Conservation (phyloP, 1,284 basidiomycete species). For the Stereum hirsutum region DNA sequence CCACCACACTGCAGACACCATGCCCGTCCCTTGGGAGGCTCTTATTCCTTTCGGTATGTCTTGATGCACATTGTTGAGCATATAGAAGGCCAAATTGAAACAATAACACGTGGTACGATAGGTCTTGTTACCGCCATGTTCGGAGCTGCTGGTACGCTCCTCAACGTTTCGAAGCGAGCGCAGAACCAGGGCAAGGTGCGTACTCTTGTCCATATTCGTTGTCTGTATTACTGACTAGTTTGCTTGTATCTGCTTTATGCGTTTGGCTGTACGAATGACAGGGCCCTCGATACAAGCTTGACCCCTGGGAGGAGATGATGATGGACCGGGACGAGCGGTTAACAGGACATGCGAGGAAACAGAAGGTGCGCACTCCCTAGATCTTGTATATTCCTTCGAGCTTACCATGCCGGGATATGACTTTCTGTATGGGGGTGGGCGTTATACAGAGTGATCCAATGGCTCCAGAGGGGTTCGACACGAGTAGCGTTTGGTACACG, state of each 20-base stretch:
- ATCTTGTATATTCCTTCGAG: too few relatives aligned
- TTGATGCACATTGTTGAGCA: too few relatives aligned
- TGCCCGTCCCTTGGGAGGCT: slow-evolving; percentile 95
- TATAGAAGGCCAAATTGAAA: too few relatives aligned
- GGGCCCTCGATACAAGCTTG: slow-evolving; percentile 79
- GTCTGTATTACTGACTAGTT: too few relatives aligned
- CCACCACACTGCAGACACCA: too few relatives aligned
- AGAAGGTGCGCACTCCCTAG: slow-evolving; percentile 63
- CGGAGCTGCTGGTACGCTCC: slow-evolving; percentile 77
- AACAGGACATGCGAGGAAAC: slow-evolving; percentile 83
- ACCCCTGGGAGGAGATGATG: slow-evolving; percentile 93
- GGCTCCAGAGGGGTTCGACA: slow-evolving; percentile 69
- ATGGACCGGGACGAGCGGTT: slow-evolving; percentile 83
- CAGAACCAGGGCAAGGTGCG: slow-evolving; percentile 88
- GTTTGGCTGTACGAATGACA: slow-evolving; percentile 20
- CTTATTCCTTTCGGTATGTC: slow-evolving; percentile 81
- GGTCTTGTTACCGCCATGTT: slow-evolving; percentile 86
- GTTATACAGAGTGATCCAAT: slow-evolving; percentile 53
- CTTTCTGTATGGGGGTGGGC: background rate
- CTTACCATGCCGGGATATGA: background rate
- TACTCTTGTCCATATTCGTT: background rate
- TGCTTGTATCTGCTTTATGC: background rate
- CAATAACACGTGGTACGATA: too few relatives aligned
- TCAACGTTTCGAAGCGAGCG: slow-evolving; percentile 66
- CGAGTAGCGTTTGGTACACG: slow-evolving; percentile 73